Evolutionary conservation across 1,284 basidiomycete species (phyloP).

Genomic region (Microbotryum silenes-acaulis): DNA sequence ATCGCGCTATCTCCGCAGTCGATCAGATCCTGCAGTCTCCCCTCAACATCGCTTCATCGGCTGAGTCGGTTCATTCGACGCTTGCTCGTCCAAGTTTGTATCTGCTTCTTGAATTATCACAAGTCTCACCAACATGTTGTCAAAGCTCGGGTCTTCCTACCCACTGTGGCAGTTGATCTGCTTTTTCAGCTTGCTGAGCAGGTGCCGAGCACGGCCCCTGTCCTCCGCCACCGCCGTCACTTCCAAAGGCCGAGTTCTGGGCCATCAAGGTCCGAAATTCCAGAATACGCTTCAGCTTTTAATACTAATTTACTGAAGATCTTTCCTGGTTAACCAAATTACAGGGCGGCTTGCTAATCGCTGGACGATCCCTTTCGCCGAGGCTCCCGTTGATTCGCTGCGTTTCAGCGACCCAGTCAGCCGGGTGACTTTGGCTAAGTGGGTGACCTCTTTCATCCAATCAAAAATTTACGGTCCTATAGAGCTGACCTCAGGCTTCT

Average conservation of each 20-base stretch:
- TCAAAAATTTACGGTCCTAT: neutral
- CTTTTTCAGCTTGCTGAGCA: neutral
- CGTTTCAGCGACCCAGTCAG: constrained; percentile 12
- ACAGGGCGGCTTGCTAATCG: constrained; percentile 4
- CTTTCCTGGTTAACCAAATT: neutral
- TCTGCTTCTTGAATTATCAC: too few relatives aligned
- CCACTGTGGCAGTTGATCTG: neutral
- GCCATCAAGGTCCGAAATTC: neutral
- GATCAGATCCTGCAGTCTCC: too few relatives aligned
- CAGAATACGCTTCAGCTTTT: neutral
- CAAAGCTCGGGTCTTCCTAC: too few relatives aligned
- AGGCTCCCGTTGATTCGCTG: constrained; percentile 11
- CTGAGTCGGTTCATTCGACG: too few relatives aligned
- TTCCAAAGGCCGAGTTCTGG: constrained; percentile 8
- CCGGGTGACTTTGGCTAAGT: neutral
- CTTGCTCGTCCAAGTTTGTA: too few relatives aligned
- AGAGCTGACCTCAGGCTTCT: neutral
- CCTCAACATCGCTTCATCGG: too few relatives aligned
- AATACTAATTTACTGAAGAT: neutral
- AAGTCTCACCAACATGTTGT: too few relatives aligned
- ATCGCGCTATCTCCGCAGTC: too few relatives aligned
- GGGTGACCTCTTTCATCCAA: neutral
- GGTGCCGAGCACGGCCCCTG: neutral
- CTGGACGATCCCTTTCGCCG: constrained; percentile 30
- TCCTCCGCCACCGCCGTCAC: constrained; percentile 2